These are phyloP conservation scores for Sugiyamaella paludigena DNA, from an alignment of 1,139 yeast genomes.

Conservation along the genomic window DNA sequence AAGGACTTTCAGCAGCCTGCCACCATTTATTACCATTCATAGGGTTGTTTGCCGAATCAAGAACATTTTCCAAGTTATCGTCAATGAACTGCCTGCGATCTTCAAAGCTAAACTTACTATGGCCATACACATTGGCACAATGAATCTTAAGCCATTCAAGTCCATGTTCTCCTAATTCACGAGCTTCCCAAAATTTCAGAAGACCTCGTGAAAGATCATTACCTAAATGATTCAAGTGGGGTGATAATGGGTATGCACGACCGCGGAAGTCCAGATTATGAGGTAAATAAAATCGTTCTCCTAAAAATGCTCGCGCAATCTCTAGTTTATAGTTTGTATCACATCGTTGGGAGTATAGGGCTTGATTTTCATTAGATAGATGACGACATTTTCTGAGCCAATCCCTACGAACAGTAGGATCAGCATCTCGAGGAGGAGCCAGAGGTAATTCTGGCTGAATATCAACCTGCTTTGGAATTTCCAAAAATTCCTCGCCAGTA, in stretches of 20 bases:
- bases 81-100: conserved; percentile 77
- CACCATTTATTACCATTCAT: conserved; percentile 66
- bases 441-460: conserved; percentile 57
- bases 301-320: conserved; percentile 82
- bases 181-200: conserved; percentile 85
- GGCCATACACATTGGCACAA: conserved; percentile 82
- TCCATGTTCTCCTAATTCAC: conserved; percentile 70
- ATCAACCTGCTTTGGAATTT: conserved; percentile 61
- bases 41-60: conserved; percentile 72
- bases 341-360: conserved; percentile 82
- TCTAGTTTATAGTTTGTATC: conserved; percentile 91
- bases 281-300: conserved; percentile 86
- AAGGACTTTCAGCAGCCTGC: conserved; percentile 86
- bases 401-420: conserved; percentile 66
- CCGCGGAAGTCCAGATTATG: conserved; percentile 95
- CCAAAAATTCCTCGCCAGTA: conserved; percentile 71
- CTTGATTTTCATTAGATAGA: conserved; percentile 58
- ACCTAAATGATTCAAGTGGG: conserved; percentile 78
- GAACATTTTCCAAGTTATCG: conserved; percentile 58
- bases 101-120: conserved; percentile 75
- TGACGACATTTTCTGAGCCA: conserved; percentile 62
- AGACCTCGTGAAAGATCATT: conserved; percentile 87
- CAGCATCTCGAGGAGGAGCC: conserved; percentile 58
- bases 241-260: conserved; percentile 91
- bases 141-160: conserved; percentile 88